phyloP scores from a whole-genome alignment of 371 early-diverging fungal species.

The Actinomortierella ambigua region DNA sequence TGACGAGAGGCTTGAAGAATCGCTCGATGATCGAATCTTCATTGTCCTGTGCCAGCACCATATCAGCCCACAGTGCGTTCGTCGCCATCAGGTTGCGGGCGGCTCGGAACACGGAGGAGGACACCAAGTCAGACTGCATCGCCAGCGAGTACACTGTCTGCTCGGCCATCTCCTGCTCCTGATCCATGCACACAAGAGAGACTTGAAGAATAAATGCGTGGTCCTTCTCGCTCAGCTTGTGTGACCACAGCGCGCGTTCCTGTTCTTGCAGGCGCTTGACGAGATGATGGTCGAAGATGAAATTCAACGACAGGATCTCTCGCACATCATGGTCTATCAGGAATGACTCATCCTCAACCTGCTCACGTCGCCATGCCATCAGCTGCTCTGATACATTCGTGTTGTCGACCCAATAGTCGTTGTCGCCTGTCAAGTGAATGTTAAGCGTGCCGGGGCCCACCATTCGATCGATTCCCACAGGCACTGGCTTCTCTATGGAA shows the following conservation, averaged over 20 bases:
- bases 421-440: background rate
- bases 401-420: background rate
- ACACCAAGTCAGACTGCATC: background rate
- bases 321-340: background rate
- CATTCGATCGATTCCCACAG: background rate
- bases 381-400: background rate
- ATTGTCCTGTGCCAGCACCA: no score
- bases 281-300: constrained; percentile 4
- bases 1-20: constrained; percentile 1
- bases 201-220: background rate
- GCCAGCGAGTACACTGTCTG: background rate
- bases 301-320: constrained; percentile 6
- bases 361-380: background rate
- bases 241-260: background rate
- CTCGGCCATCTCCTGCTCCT: background rate
- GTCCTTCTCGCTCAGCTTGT: background rate
- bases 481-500: background rate
- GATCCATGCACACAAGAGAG: no score
- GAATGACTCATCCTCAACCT: background rate
- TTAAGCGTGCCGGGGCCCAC: constrained; percentile 8
- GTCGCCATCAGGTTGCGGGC: constrained; percentile 2
- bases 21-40: constrained; percentile 9
- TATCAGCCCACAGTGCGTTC: background rate
- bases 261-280: constrained; percentile 5
- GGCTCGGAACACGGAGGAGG: background rate